Evolutionary conservation across 2,329 filamentous ascomycete species (phyloP).

Genomic region (Metarhizium robertsii): DNA sequence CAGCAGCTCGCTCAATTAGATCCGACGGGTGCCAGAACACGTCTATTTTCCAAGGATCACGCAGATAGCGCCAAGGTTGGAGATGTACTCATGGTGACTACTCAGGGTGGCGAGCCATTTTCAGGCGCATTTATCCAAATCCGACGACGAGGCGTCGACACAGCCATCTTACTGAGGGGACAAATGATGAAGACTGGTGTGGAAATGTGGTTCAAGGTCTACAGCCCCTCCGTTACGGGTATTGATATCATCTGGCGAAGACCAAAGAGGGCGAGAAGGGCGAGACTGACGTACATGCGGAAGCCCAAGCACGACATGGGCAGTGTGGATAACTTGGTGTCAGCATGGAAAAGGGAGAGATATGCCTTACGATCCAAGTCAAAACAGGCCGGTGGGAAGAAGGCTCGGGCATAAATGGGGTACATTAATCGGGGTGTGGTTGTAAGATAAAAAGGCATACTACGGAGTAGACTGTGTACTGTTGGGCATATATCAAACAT

Average conservation of each 20-base stretch:
- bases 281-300: conserved; percentile 84
- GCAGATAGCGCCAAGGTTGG: conserved; percentile 72
- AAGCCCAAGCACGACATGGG: conserved; percentile 81
- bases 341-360: conserved; percentile 37
- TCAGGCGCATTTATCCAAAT: conserved; percentile 83
- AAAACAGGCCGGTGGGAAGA: conserved; percentile 17
- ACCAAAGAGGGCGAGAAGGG: conserved; percentile 76
- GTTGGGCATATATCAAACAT: neutral
- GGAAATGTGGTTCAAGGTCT: conserved; percentile 97
- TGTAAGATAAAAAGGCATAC: conserved; percentile 22
- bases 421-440: neutral
- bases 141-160: conserved; percentile 79
- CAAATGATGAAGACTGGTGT: conserved; percentile 79
- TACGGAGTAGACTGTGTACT: neutral
- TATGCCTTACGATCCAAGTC: conserved; percentile 27
- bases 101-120: conserved; percentile 75
- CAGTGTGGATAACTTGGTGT: conserved; percentile 71
- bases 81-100: conserved; percentile 85
- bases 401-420: conserved; percentile 13
- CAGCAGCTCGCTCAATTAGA: conserved; percentile 69
- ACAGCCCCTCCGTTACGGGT: conserved; percentile 77
- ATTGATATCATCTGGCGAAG: conserved; percentile 89
- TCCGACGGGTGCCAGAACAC: conserved; percentile 71
- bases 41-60: conserved; percentile 71
- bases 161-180: conserved; percentile 76